Percentiles rank a stretch among this genome's conserved stretches.
These are phyloP conservation scores for Cutaneotrichosporon curvatum DNA, from an alignment of 1,284 basidiomycete species.

Conservation along the genomic window DNA sequence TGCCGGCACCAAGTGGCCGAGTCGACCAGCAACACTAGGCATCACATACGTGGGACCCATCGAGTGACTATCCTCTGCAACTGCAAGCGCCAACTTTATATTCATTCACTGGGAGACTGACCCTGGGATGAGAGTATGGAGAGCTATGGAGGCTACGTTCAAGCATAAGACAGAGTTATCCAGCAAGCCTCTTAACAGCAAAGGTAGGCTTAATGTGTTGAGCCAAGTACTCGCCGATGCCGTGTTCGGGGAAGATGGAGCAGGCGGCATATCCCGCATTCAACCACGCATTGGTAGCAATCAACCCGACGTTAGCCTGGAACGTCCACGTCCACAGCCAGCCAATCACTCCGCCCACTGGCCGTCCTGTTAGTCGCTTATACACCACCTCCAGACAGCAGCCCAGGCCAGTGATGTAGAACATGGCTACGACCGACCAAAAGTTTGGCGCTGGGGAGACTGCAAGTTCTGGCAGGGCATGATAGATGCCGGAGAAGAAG, in stretches of 20 bases:
- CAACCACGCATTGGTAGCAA: conserved; percentile 31
- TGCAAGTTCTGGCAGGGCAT: conserved; percentile 35
- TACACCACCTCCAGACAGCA: conserved; percentile 17
- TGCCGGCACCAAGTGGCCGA: too few species aligned
- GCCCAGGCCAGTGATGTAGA: conserved; percentile 34
- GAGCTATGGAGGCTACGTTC: too few species aligned
- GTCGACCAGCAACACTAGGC: too few species aligned
- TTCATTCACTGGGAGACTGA: too few species aligned
- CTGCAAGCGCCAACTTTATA: too few species aligned
- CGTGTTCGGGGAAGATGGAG: conserved; percentile 1
- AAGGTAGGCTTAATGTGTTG: too few species aligned
- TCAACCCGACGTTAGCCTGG: conserved; percentile 21
- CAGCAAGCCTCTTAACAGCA: too few species aligned
- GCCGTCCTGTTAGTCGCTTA: conserved; percentile 20
- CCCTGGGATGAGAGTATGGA: too few species aligned
- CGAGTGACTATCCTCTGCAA: too few species aligned
- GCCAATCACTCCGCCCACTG: conserved; percentile 33
- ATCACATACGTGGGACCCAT: too few species aligned
- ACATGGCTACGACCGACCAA: conserved; percentile 27
- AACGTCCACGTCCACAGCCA: conserved; percentile 36
- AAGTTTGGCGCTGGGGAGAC: conserved; percentile 34
- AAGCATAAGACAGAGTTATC: too few species aligned
- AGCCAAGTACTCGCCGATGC: conserved; percentile 1
- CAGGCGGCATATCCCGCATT: conserved; percentile 17
- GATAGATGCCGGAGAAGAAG: conserved; percentile 36